Base-by-base conservation (phyloP, 345 rosid genomes). In the Populus davidiana region DNA sequence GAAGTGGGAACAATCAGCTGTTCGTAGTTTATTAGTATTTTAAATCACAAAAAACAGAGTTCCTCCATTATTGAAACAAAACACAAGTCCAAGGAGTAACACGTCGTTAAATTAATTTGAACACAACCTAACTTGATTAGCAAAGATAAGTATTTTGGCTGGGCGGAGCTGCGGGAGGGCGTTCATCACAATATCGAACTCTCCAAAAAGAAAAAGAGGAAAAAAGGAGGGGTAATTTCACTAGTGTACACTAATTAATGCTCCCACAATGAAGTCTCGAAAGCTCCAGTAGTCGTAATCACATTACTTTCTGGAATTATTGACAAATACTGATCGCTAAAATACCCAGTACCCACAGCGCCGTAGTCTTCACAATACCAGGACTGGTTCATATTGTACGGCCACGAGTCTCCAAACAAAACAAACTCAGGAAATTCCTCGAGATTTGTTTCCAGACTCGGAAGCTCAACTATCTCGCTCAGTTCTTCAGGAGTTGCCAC, bases 401-500 rank as follows among this genome's bases (percentile, higher is more conserved):
- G 78, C 83, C 89, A 89, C 70, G 89, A 70, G 87, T 94, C 98
- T 50, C 80, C 85, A 64, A 83, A 88, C 56, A 89, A 86, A 21
- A 90, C 72, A 4, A 84, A 77, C 83, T 86, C 89, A 27, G 77
- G 70, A 65, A 81, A 81, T 29, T 73, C 81, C 35, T 86, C 86
- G 74, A 84, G 82, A 81, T 84, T 84, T 86, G 91, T 67, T 12
- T 86, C 94, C 14, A 94, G 77, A 65, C 87, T 90, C 72, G 98
- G 97, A 52, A 94, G 73, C 93, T 94, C 80, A 21, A 94, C 96
- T 79, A 94, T 91, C 88, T 92, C 90, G n/a, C 90, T 86, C 61
- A 92, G 88, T 73, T 92, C 93, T 47, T 91, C 95, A 18, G 90
- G 89, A 3, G 91, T 86, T 9, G 91, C 83, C 73, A 74, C 85